Evolutionary conservation across 2,329 filamentous ascomycete genomes (phyloP).

Genomic region (Colletotrichum sp.): DNA sequence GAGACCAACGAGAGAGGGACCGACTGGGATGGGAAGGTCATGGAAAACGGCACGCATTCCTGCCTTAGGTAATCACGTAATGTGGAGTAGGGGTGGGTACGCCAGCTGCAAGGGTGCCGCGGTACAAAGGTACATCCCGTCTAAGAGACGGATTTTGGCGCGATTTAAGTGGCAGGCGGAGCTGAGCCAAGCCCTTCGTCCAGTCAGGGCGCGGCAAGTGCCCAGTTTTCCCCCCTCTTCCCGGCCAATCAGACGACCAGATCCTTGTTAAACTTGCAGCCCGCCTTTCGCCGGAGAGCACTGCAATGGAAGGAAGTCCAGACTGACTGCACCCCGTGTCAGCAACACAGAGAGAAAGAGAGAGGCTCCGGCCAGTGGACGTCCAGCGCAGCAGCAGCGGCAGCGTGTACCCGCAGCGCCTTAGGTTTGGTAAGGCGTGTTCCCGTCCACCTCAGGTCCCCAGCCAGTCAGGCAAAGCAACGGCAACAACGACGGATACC

Average conservation of each 20-base stretch:
- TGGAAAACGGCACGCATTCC: background rate
- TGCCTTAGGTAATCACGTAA: background rate
- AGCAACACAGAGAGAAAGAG: background rate
- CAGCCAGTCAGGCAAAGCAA: background rate
- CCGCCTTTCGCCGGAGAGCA: background rate
- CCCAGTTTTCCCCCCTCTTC: background rate
- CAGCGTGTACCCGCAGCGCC: background rate
- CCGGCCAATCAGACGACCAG: background rate
- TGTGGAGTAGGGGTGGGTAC: background rate
- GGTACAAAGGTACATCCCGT: background rate
- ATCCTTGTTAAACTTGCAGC: background rate
- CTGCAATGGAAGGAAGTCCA: background rate
- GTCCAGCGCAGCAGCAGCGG: background rate
- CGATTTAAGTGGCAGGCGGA: conserved; percentile 1
- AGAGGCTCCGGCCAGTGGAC: background rate
- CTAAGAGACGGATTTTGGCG: background rate
- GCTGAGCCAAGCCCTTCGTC: background rate
- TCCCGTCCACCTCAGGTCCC: background rate
- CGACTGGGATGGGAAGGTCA: background rate
- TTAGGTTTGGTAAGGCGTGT: background rate
- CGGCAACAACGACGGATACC: background rate
- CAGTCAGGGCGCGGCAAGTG: conserved; percentile 1
- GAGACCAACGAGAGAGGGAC: background rate
- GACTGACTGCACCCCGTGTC: background rate
- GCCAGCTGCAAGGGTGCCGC: background rate